These are phyloP conservation scores for Beauveria pseudobassiana DNA, from an alignment of 2,329 filamentous ascomycete species.

Conservation along the genomic window DNA sequence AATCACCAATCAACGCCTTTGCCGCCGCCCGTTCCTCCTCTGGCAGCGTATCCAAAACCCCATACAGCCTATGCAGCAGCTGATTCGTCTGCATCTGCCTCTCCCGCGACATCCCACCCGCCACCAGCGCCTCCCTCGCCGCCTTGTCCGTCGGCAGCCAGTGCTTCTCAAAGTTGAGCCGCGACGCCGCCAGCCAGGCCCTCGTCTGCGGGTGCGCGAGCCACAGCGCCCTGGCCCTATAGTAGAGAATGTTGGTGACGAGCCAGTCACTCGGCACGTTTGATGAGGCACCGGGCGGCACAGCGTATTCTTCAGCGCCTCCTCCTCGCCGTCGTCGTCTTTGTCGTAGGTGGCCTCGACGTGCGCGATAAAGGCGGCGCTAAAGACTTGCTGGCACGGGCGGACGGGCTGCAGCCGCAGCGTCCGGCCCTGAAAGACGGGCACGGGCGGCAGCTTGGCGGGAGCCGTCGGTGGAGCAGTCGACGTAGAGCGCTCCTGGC, in stretches of 20 bases:
- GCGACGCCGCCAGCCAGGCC: not conserved
- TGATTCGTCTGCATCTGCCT: not conserved
- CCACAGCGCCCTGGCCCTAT: not conserved
- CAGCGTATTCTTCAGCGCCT: not conserved
- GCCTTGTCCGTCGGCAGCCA: not conserved
- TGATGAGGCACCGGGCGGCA: not conserved
- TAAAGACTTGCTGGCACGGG: not conserved
- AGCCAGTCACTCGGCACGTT: not conserved
- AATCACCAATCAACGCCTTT: not conserved
- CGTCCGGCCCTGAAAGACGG: constrained; percentile 4
- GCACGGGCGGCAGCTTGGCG: not conserved
- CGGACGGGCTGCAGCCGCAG: constrained; percentile 4
- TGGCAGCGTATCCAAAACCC: not conserved
- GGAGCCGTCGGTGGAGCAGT: constrained; percentile 7
- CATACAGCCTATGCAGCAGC: not conserved
- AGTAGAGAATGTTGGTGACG: not conserved
- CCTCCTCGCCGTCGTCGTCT: not conserved
- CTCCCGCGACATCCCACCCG: not conserved
- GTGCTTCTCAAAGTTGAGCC: not conserved
- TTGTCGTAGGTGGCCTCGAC: not conserved
- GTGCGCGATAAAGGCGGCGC: constrained; percentile 8
- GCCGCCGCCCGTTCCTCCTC: not conserved
- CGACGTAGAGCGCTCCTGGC: not conserved
- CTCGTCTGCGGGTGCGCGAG: not conserved
- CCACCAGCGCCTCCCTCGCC: not conserved